Evolutionary conservation across 768 basidiomycete genomes (phyloP), one percentile per base, ranked within the genome.

Genomic region (Collybia sordida): DNA sequence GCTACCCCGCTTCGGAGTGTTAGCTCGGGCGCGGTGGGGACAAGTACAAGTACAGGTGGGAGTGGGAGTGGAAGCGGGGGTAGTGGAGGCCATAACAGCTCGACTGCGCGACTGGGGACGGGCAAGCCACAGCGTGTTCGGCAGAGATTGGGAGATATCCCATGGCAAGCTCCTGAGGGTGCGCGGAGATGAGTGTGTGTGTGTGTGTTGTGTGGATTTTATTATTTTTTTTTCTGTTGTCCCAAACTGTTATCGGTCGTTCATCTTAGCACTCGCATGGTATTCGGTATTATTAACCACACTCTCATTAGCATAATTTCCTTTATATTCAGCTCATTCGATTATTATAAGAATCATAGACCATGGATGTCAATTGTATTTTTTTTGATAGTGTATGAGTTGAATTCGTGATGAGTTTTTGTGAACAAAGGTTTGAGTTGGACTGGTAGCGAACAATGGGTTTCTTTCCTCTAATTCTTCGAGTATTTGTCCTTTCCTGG

Each of bases 71-170:
- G 50, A 24, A 51, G 45, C 27, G 52, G 47, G 15, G 45, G 51
- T 12, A 45, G 45, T 23, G 40, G 42, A 27, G 38, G 50, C 46
- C 41, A 50, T 28, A 35, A 25, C 11, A 47, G 28, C 21, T 53
- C 50, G 40, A 42, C 64, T 37, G 38, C 67, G 23, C 65, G 69
- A 39, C 49, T 65, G 47, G 65, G 67, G 28, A 64, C 65, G 28
- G 71, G 71, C 49, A 66, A 64, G 38, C 62, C 68, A 49, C 64
- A 65, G 37, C 66, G 75, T 6, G 69, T 74, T 8, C 73, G 83
- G 48, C 80, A 83, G 55, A 74, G 70, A 49, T 61, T 88, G 18
- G 80, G 80, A 19, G 86, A 88, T 57, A 85, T 87, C 50, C 60
- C 79, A 38, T 87, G 85, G 85, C 78, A 79, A 50, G 45, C 58